phyloP scores from a whole-genome alignment of 495 filamentous ascomycete species.

The Monascus purpureus region DNA sequence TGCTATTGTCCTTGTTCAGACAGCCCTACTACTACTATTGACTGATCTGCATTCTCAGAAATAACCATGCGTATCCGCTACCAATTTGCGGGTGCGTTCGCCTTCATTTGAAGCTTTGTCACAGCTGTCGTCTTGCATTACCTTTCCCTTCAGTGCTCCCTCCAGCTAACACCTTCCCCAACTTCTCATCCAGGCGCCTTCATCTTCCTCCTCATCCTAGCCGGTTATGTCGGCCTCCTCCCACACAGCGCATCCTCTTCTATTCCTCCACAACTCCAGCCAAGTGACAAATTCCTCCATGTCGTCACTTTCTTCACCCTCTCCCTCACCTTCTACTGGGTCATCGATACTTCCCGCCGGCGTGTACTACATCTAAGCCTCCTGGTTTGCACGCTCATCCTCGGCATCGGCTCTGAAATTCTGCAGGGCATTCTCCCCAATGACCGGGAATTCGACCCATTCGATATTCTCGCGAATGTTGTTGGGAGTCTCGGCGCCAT shows the following conservation, averaged over 20 bases:
- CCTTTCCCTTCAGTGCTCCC: conserved; percentile 1
- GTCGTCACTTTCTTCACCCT: conserved; percentile 79
- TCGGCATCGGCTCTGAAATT: conserved; percentile 76
- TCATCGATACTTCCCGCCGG: conserved; percentile 76
- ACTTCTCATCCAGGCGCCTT: conserved; percentile 51
- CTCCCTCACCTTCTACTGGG: conserved; percentile 89
- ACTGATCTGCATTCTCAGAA: too few species aligned
- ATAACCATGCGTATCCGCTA: conserved; percentile 59
- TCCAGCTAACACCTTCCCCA: conserved; percentile 5
- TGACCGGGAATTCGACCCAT: conserved; percentile 66
- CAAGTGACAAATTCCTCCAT: conserved; percentile 86
- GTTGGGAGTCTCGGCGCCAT: conserved; percentile 61
- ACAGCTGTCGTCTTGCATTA: conserved; percentile 1
- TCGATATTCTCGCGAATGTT: conserved; percentile 78
- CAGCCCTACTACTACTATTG: too few species aligned
- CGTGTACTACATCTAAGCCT: conserved; percentile 75
- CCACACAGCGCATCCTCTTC: conserved; percentile 41
- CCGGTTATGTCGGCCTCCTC: conserved; percentile 67
- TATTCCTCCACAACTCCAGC: conserved; percentile 52
- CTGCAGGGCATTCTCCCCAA: conserved; percentile 73
- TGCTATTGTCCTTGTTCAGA: too few species aligned
- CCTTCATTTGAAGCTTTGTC: too few species aligned
- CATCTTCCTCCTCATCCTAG: conserved; percentile 54
- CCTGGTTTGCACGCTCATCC: conserved; percentile 55
- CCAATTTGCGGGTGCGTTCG: conserved; percentile 53